Evolutionary conservation across 495 filamentous ascomycete genomes (phyloP).

Genomic region (Penicillium chermesinum): DNA sequence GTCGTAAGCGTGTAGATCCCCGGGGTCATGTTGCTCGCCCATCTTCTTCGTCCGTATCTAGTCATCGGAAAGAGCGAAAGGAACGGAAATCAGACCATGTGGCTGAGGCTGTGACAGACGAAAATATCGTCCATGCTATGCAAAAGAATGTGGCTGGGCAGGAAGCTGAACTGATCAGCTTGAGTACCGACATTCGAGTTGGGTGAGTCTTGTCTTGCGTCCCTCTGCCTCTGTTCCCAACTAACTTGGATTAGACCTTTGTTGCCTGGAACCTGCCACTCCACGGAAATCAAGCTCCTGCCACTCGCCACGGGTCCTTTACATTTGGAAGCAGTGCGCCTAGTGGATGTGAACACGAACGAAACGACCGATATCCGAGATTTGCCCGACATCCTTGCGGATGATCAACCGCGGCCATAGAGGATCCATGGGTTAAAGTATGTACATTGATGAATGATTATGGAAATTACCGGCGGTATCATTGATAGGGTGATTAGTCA

Average conservation of each 20-base stretch:
- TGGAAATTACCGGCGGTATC: too few species aligned
- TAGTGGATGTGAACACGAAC: conserved; percentile 75
- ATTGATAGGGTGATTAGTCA: too few species aligned
- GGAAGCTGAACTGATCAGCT: conserved; percentile 66
- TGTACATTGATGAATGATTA: not conserved
- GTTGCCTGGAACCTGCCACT: conserved; percentile 72
- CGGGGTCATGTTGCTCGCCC: conserved; percentile 52
- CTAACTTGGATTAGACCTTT: conserved; percentile 49
- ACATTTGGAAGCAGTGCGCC: conserved; percentile 70
- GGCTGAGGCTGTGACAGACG: conserved; percentile 78
- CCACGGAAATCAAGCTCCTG: conserved; percentile 73
- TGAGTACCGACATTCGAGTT: conserved; percentile 78
- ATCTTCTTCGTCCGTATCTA: conserved; percentile 41
- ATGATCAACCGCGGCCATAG: conserved; percentile 26
- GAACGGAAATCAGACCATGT: conserved; percentile 43
- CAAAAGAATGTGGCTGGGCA: conserved; percentile 71
- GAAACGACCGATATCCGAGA: conserved; percentile 80
- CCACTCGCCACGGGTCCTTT: conserved; percentile 71
- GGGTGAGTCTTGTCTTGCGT: conserved; percentile 50
- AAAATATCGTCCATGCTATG: conserved; percentile 76
- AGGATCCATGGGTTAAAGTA: not conserved
- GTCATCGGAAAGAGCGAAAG: conserved; percentile 15
- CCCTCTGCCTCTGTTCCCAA: not conserved
- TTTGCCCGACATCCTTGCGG: conserved; percentile 66
- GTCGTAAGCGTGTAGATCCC: conserved; percentile 62